These are phyloP conservation scores for Nicotiana undulata DNA, from an alignment of 257 asterid genomes.

Conservation along the genomic window DNA sequence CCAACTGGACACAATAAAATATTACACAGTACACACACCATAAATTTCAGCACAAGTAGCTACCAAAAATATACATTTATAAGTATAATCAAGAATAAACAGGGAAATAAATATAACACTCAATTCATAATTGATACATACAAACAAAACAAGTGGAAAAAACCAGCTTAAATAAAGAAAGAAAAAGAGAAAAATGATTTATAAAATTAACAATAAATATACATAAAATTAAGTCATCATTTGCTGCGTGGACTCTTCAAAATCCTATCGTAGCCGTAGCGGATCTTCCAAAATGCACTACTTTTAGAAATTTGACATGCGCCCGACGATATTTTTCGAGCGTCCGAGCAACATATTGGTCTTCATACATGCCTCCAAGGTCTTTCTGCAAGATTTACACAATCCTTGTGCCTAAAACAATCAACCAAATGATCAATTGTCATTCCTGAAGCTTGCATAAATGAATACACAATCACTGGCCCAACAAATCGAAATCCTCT, in stretches of 20 bases:
- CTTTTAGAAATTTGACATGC: accelerated
- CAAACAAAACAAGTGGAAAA: not conserved
- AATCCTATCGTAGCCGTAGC: accelerated
- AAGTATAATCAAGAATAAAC: not conserved
- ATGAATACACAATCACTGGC: slow-evolving; percentile 78
- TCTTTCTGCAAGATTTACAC: slow-evolving; percentile 75
- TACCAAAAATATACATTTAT: not conserved
- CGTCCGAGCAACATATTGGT: too few species aligned
- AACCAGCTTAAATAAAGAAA: not conserved
- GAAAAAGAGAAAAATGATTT: not conserved
- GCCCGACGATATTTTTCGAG: accelerated
- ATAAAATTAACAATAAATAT: too few species aligned
- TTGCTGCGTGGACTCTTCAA: too few species aligned
- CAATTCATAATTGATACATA: not conserved
- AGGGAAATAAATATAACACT: not conserved
- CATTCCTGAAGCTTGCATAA: slow-evolving; percentile 89
- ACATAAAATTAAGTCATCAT: too few species aligned
- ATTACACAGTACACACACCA: not conserved
- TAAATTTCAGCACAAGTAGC: not conserved
- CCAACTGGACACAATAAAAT: not conserved
- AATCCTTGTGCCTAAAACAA: slow-evolving; percentile 62
- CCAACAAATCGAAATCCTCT: slow-evolving; percentile 88
- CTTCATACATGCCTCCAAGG: slow-evolving; percentile 86
- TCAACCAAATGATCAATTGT: slow-evolving; percentile 77
- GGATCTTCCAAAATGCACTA: too few species aligned